phyloP scores from a whole-genome alignment of 2,329 filamentous ascomycete species.

The Stemphylium lycopersici region DNA sequence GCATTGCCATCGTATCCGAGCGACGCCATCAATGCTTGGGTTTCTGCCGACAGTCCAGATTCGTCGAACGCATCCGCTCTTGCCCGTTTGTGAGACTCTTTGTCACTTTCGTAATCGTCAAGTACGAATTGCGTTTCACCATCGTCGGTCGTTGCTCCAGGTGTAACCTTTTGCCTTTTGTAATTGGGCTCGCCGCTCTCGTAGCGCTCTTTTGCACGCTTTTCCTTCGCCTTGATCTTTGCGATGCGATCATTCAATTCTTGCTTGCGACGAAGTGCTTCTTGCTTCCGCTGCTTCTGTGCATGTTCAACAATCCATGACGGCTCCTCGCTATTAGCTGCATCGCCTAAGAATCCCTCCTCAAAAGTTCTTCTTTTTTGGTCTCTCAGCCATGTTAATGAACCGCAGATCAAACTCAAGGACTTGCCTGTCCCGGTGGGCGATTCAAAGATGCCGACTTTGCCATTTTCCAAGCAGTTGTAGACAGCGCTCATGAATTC shows the following conservation, averaged over 20 bases:
- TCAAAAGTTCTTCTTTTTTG: conserved; percentile 70
- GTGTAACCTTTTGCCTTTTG: conserved; percentile 51
- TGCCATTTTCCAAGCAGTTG: conserved; percentile 75
- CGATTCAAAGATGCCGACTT: conserved; percentile 88
- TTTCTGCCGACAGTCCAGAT: conserved; percentile 72
- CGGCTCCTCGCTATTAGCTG: conserved; percentile 70
- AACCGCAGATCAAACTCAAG: conserved; percentile 85
- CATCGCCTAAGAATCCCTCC: conserved; percentile 56
- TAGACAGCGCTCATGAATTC: conserved; percentile 89
- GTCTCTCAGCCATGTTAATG: conserved; percentile 87
- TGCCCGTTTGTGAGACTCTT: conserved; percentile 49
- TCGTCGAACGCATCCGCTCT: conserved; percentile 34
- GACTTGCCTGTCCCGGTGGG: conserved; percentile 96
- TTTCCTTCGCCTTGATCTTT: conserved; percentile 65
- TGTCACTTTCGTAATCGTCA: conserved; percentile 73
- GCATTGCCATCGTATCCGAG: conserved; percentile 46
- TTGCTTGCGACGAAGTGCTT: conserved; percentile 69
- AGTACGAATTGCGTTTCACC: conserved; percentile 75
- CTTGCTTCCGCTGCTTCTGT: conserved; percentile 69
- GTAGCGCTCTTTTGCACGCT: conserved; percentile 62
- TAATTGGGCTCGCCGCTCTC: conserved; percentile 54
- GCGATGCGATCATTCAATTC: conserved; percentile 76
- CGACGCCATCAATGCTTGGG: conserved; percentile 73
- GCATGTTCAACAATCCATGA: conserved; percentile 85
- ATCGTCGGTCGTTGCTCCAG: conserved; percentile 6